These are phyloP conservation scores for Leishmania guyanensis DNA, from an alignment of 208 protist species.

Conservation along the genomic window DNA sequence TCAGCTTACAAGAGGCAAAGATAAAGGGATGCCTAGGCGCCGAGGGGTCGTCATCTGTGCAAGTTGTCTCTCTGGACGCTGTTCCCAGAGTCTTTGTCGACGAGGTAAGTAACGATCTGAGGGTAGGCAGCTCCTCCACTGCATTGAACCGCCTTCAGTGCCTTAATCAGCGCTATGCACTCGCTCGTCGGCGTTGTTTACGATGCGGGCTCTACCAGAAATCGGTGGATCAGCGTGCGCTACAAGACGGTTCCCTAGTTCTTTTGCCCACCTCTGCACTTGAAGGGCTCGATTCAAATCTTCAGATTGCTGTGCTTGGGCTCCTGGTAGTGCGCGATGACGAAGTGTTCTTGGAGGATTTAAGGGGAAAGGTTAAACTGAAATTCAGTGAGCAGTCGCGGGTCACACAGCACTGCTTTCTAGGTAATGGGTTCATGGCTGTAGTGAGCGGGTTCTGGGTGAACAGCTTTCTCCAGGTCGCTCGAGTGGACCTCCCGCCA, in stretches of 20 bases:
- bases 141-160: slow-evolving; percentile 50
- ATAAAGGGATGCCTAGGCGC: slow-evolving; percentile 40
- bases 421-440: slow-evolving; percentile 70
- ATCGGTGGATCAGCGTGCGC: slow-evolving; percentile 47
- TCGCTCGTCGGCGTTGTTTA: slow-evolving; percentile 75
- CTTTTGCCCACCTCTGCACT: slow-evolving; percentile 78
- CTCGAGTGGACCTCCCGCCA: slow-evolving; percentile 67
- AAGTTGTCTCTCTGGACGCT: slow-evolving; percentile 47
- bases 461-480: slow-evolving; percentile 45
- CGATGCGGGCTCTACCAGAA: slow-evolving; percentile 80
- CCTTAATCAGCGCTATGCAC: slow-evolving; percentile 77
- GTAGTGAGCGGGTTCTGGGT: slow-evolving; percentile 70
- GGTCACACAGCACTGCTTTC: slow-evolving; percentile 40
- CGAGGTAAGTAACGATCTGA: slow-evolving; percentile 67
- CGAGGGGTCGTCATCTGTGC: slow-evolving; percentile 29
- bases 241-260: slow-evolving; percentile 27
- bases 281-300: slow-evolving; percentile 63
- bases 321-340: slow-evolving; percentile 54
- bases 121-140: slow-evolving; percentile 8
- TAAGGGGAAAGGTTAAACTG: slow-evolving; percentile 55
- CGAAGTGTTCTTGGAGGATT: slow-evolving; percentile 73
- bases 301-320: slow-evolving; percentile 78
- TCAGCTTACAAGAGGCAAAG: slow-evolving; percentile 53
- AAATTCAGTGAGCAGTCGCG: slow-evolving; percentile 31
- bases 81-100: slow-evolving; percentile 70